These are phyloP conservation scores for Lodderomyces parapsilosis DNA, from an alignment of 1,139 yeast species.

Conservation along the genomic window DNA sequence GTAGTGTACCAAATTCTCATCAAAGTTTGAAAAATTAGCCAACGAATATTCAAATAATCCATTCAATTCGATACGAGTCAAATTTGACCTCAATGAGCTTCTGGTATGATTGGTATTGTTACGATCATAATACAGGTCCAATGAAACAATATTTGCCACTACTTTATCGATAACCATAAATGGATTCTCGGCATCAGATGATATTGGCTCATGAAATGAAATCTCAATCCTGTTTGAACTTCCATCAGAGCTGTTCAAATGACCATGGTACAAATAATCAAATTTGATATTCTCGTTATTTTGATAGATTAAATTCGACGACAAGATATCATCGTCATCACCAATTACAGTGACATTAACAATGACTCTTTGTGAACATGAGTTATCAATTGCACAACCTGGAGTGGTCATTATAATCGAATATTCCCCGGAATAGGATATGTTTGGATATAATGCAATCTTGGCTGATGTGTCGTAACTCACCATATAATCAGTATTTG, in stretches of 20 bases:
- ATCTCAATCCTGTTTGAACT: slow-evolving; percentile 52
- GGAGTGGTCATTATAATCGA: slow-evolving; percentile 77
- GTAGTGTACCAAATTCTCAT: slow-evolving; percentile 27
- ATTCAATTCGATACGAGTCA: slow-evolving; percentile 45
- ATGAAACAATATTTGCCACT: slow-evolving; percentile 50
- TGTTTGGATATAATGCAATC: slow-evolving; percentile 66
- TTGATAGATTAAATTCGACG: slow-evolving; percentile 58
- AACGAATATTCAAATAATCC: slow-evolving; percentile 83
- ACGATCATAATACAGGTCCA: slow-evolving; percentile 41
- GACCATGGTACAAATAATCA: slow-evolving; percentile 74
- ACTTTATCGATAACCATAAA: slow-evolving; percentile 76
- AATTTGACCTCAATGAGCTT: slow-evolving; percentile 17
- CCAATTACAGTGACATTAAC: slow-evolving; percentile 71
- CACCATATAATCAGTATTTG: slow-evolving; percentile 30
- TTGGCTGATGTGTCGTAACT: slow-evolving; percentile 35
- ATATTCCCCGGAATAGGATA: slow-evolving; percentile 74
- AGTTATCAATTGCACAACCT: slow-evolving; percentile 70
- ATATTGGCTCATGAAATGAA: slow-evolving; percentile 34
- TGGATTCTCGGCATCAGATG: slow-evolving; percentile 22
- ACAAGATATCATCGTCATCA: slow-evolving; percentile 44
- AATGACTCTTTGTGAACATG: slow-evolving; percentile 71
- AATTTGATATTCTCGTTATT: slow-evolving; percentile 79
- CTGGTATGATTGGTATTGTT: slow-evolving; percentile 33
- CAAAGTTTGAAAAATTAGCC: slow-evolving; percentile 59
- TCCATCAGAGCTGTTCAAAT: slow-evolving; percentile 49